Percentiles rank a stretch among this genome's conserved stretches.
phyloP scores from a whole-genome alignment of 148 eudicot species.

The Amaranthus cruentus region DNA sequence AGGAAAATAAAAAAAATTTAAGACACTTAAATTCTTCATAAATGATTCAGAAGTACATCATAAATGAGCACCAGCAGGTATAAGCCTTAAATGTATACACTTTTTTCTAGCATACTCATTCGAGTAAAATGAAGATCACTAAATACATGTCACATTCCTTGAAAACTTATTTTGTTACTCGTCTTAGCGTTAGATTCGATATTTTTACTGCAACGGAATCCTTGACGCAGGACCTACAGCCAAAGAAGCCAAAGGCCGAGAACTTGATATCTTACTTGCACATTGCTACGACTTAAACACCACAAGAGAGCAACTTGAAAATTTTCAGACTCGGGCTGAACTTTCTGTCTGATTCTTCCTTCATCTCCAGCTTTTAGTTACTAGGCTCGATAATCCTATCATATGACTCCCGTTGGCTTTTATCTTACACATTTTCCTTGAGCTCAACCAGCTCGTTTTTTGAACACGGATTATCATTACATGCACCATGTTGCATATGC shows the following conservation, averaged over 20 bases:
- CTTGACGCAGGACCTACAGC: constrained; percentile 24
- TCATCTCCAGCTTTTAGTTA: constrained; percentile 15
- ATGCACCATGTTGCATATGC: not conserved
- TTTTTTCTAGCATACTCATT: no score
- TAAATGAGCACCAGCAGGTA: no score
- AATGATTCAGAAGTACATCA: no score
- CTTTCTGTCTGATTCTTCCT: not conserved
- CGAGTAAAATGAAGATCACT: no score
- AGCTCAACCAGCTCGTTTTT: not conserved
- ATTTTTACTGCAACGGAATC: constrained; percentile 45
- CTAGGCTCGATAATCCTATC: not conserved
- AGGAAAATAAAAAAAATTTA: no score
- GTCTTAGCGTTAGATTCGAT: constrained; percentile 19
- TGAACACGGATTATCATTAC: constrained; percentile 13
- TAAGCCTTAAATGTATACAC: no score
- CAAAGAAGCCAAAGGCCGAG: constrained; percentile 9
- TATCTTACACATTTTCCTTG: constrained; percentile 17
- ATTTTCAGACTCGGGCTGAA: constrained; percentile 3
- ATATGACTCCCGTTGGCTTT: constrained; percentile 20
- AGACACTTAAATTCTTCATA: no score
- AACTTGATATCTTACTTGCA: not conserved
- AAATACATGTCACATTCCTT: no score
- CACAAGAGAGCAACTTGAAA: not conserved
- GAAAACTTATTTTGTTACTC: not conserved
- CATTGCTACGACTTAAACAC: not conserved